A percentile compares a stretch with the other conserved stretches of the same genome.
Evolutionary conservation across 768 basidiomycete genomes (phyloP).

Genomic region (Pulveroboletus sp.): DNA sequence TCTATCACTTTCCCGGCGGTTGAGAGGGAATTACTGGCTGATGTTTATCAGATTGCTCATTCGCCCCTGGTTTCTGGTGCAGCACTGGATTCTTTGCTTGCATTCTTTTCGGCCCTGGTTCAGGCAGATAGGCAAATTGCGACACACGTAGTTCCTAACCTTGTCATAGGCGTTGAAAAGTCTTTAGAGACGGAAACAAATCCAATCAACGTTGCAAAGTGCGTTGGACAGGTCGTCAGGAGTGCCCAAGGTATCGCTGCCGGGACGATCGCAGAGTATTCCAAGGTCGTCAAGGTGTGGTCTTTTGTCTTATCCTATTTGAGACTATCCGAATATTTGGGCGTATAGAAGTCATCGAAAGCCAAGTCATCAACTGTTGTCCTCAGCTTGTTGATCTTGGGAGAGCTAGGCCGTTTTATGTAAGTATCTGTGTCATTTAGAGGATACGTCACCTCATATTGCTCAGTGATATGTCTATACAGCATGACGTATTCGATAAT

Average conservation of each 20-base stretch:
- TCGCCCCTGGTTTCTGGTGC: constrained; percentile 75
- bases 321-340: neutral
- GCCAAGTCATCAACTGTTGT: constrained; percentile 65
- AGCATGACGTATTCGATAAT: constrained; percentile 71
- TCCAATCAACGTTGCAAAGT: constrained; percentile 74
- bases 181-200: constrained; percentile 52
- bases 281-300: constrained; percentile 70
- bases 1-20: constrained; percentile 67
- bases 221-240: constrained; percentile 77
- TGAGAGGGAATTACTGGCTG: constrained; percentile 61
- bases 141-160: constrained; percentile 72
- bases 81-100: constrained; percentile 75
- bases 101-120: constrained; percentile 80
- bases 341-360: constrained; percentile 47
- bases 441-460: constrained; percentile 1
- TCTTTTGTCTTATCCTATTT: neutral
- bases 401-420: constrained; percentile 91
- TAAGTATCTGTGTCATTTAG: constrained; percentile 28
- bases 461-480: constrained; percentile 77
- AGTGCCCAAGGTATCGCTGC: constrained; percentile 68
- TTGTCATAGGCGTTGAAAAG: constrained; percentile 64
- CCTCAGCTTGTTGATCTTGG: constrained; percentile 82
- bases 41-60: constrained; percentile 66
- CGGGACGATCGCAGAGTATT: constrained; percentile 80
- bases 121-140: constrained; percentile 80